These are phyloP conservation scores for Cladochytrium replicatum DNA, from an alignment of 192 early-diverging fungal genomes.

Conservation along the genomic window DNA sequence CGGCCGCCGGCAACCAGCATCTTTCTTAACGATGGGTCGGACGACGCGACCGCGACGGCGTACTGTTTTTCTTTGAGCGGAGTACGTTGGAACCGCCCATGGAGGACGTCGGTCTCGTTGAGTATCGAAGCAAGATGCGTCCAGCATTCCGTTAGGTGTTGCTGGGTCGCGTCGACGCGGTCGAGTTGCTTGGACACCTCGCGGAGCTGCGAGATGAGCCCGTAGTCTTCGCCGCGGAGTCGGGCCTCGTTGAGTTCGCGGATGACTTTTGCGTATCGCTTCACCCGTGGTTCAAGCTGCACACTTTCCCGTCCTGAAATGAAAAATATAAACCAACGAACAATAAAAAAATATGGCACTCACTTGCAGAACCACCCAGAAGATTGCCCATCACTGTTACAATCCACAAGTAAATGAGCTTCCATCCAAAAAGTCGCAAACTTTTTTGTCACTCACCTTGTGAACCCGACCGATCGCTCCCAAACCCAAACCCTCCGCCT, in stretches of 20 bases:
- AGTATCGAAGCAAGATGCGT: neutral
- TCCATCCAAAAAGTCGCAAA: too few relatives aligned
- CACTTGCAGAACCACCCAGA: too few relatives aligned
- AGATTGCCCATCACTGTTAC: too few relatives aligned
- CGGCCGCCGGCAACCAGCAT: conserved; percentile 16
- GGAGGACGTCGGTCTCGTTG: neutral
- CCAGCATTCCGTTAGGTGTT: neutral
- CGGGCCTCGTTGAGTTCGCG: conserved; percentile 17
- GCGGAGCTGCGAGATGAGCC: conserved; percentile 7
- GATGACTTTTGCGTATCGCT: conserved; percentile 11
- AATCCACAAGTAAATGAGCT: too few relatives aligned
- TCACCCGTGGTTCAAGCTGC: conserved; percentile 14
- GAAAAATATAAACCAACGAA: neutral
- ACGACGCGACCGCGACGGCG: neutral
- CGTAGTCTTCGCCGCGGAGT: conserved; percentile 2
- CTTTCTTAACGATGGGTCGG: too few relatives aligned
- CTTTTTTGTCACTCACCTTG: too few relatives aligned
- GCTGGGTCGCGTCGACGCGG: neutral
- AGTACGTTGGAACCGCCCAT: neutral
- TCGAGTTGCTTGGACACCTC: conserved; percentile 1
- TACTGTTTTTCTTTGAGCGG: conserved; percentile 11
- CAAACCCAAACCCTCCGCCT: neutral
- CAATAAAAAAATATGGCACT: too few relatives aligned
- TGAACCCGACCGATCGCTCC: too few relatives aligned
- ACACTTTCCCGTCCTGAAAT: conserved; percentile 5